Evolutionary conservation across 441 rosid genomes (phyloP).

Genomic region (Pelargonium myrrhifolium): DNA sequence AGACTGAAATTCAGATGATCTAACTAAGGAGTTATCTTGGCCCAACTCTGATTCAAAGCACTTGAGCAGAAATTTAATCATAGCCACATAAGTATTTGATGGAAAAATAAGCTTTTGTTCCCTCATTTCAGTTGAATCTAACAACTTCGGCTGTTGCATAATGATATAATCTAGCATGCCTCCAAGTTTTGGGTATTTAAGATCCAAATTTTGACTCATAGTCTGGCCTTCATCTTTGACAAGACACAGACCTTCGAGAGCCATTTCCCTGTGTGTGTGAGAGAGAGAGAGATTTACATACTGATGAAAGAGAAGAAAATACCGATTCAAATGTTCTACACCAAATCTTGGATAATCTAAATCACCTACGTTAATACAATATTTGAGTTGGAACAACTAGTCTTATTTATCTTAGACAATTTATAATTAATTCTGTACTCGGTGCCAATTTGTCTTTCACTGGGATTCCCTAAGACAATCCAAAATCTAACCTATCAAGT

Average conservation of each 20-base stretch:
- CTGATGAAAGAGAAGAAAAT: neutral
- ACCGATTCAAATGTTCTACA: neutral
- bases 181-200: conserved; percentile 64
- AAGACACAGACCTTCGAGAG: conserved; percentile 80
- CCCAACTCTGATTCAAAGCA: conserved; percentile 80
- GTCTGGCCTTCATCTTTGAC: conserved; percentile 42
- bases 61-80: conserved; percentile 73
- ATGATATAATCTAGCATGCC: conserved; percentile 70
- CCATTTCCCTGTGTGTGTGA: conserved; percentile 65
- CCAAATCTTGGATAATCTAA: neutral
- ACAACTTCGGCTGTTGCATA: conserved; percentile 68
- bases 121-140: conserved; percentile 62
- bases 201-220: conserved; percentile 36
- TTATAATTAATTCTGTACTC: no score
- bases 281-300: neutral
- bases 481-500: no score
- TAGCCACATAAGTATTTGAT: conserved; percentile 61
- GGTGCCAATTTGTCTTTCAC: no score
- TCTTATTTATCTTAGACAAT: no score
- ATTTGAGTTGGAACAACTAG: no score
- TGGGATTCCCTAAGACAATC: no score
- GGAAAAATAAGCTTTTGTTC: conserved; percentile 76
- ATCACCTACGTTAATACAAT: no score
- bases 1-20: conserved; percentile 50
- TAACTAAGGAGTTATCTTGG: conserved; percentile 40